These are phyloP conservation scores for Escallonia herrerae DNA, from an alignment of 129 eudicot genomes.

Conservation along the genomic window DNA sequence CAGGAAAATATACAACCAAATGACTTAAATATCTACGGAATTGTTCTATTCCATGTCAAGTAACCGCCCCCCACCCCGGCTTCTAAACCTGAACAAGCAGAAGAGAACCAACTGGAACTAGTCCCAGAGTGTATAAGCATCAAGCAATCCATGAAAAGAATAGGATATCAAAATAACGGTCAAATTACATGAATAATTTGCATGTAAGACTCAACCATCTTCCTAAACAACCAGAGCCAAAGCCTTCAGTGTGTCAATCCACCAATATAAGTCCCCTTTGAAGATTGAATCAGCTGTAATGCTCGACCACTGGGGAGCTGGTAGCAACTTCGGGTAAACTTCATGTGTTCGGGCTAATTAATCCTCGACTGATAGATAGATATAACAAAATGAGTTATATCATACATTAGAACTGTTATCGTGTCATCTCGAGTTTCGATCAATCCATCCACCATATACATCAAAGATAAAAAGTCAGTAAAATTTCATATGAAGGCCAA, in stretches of 20 bases:
- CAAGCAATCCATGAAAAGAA: too few relatives aligned
- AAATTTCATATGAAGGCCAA: not conserved
- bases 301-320: not conserved
- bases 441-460: constrained; percentile 59
- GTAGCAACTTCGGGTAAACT: too few relatives aligned
- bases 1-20: too few relatives aligned
- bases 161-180: too few relatives aligned
- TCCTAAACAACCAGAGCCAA: constrained; percentile 10
- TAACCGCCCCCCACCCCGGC: not conserved
- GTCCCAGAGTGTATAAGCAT: not conserved
- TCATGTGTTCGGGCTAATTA: too few relatives aligned
- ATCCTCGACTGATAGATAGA: not conserved
- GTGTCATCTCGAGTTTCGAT: constrained; percentile 35
- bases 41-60: not conserved
- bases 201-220: not conserved
- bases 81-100: not conserved
- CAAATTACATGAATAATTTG: too few relatives aligned
- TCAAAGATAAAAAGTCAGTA: not conserved
- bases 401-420: constrained; percentile 7
- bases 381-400: not conserved
- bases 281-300: constrained; percentile 12
- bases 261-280: constrained; percentile 11
- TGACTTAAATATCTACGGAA: too few relatives aligned
- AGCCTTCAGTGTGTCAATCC: constrained; percentile 3
- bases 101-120: not conserved